Evolutionary conservation across 1,284 basidiomycete species (phyloP).

Genomic region (Puccinia horiana): DNA sequence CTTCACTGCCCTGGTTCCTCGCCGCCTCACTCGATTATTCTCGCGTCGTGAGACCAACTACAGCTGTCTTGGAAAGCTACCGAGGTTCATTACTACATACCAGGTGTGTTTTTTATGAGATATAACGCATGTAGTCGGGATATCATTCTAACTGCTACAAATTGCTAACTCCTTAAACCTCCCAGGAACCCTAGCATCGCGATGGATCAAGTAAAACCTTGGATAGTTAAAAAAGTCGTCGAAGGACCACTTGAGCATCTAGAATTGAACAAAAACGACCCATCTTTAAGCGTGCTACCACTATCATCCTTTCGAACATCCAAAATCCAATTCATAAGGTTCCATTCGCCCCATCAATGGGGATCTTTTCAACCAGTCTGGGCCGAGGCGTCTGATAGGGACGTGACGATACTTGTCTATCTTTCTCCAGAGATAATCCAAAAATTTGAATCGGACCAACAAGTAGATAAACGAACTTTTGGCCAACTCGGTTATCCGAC

Average conservation of each 20-base stretch:
- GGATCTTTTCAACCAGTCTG: conserved; percentile 21
- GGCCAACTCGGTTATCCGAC: conserved; percentile 22
- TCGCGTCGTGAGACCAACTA: no score
- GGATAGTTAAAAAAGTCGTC: conserved; percentile 28
- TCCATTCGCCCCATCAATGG: conserved; percentile 23
- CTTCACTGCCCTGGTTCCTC: no score
- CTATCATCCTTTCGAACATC: conserved; percentile 15
- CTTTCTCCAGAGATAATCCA: conserved; percentile 11
- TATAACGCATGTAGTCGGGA: neutral
- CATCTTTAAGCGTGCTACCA: neutral
- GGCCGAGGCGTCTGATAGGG: conserved; percentile 34
- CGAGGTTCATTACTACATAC: neutral
- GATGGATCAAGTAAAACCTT: conserved; percentile 36
- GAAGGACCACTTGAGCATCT: conserved; percentile 26
- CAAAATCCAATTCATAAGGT: conserved; percentile 35
- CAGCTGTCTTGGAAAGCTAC: no score
- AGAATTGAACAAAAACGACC: neutral
- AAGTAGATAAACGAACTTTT: conserved; percentile 23
- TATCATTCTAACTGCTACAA: neutral
- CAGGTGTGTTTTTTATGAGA: no score
- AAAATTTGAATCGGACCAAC: conserved; percentile 27
- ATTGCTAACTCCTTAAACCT: neutral
- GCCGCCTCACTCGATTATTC: no score
- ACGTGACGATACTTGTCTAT: conserved; percentile 20
- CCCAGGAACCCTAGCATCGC: neutral